Conservation (phyloP, 2,329 filamentous ascomycete genomes). For the Ophiosphaerella herpotricha region DNA sequence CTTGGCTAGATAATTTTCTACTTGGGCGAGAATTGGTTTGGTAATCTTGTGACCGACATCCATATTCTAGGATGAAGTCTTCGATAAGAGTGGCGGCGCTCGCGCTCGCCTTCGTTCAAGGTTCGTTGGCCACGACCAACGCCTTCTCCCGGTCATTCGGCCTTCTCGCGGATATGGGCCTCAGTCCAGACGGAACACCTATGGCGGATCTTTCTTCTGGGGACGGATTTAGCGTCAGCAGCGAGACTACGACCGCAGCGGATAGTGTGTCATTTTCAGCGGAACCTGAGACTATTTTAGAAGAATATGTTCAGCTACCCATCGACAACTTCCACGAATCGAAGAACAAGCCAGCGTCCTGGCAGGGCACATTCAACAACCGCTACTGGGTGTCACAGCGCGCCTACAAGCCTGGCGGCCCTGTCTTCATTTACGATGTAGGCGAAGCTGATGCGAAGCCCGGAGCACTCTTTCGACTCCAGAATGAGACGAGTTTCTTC, state of each 20-base stretch:
- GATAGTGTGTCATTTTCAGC: not conserved
- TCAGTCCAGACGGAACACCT: conserved; percentile 37
- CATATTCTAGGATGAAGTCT: conserved; percentile 26
- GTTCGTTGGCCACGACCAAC: conserved; percentile 24
- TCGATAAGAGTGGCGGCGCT: conserved; percentile 26
- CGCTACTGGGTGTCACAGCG: conserved; percentile 44
- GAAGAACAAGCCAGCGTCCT: conserved; percentile 18
- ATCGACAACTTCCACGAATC: conserved; percentile 43
- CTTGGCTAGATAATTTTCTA: no score
- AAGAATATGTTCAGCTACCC: conserved; percentile 44
- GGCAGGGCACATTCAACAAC: conserved; percentile 41
- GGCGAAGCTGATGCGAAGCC: conserved; percentile 40
- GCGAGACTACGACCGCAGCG: not conserved
- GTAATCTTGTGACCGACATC: not conserved
- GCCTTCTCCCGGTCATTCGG: conserved; percentile 26
- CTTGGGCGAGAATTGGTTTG: no score
- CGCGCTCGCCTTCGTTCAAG: conserved; percentile 30
- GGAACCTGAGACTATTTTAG: conserved; percentile 19
- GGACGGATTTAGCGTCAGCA: no score
- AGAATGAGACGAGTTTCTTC: conserved; percentile 40
- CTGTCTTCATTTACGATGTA: conserved; percentile 46
- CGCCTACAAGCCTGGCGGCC: conserved; percentile 42
- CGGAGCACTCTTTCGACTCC: conserved; percentile 30
- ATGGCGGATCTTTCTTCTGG: conserved; percentile 8
- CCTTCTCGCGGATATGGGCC: conserved; percentile 39